A percentile compares a stretch with the other conserved stretches of the same genome.
Conservation (phyloP, 2,329 filamentous ascomycete species). For the Aspergillus jensenii region DNA sequence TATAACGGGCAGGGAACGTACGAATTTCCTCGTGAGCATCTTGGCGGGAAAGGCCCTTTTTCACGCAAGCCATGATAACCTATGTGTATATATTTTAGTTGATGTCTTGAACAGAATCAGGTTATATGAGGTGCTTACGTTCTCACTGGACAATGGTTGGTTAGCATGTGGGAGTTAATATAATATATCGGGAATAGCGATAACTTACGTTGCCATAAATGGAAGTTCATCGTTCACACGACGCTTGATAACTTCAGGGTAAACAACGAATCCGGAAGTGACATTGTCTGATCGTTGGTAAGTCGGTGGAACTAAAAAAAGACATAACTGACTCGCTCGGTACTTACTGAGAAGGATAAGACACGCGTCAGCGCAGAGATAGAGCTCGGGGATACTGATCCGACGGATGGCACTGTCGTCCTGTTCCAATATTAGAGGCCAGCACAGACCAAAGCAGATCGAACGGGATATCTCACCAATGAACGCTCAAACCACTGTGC, state of each 20-base stretch:
- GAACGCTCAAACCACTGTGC: conserved; percentile 77
- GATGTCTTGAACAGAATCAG: not conserved
- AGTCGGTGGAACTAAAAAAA: not conserved
- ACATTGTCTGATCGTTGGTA: conserved; percentile 60
- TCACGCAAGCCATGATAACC: conserved; percentile 76
- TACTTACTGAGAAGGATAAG: conserved; percentile 38
- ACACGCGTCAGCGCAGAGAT: conserved; percentile 66
- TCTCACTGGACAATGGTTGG: conserved; percentile 26
- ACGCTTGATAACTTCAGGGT: conserved; percentile 68
- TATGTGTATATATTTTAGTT: conserved; percentile 43
- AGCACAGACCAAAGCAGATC: not conserved
- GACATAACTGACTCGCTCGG: not conserved
- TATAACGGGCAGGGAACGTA: conserved; percentile 18
- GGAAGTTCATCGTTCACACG: conserved; percentile 75
- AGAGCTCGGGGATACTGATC: conserved; percentile 61
- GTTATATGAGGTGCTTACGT: conserved; percentile 21
- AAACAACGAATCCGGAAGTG: conserved; percentile 70
- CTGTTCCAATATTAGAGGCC: conserved; percentile 16
- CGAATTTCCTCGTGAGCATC: conserved; percentile 86
- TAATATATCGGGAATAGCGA: not conserved
- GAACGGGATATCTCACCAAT: conserved; percentile 43
- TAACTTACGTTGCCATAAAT: conserved; percentile 75
- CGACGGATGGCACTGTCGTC: conserved; percentile 71
- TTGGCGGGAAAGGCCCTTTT: conserved; percentile 70
- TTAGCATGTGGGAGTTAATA: conserved; percentile 16